A percentile compares a stretch with the other conserved stretches of the same genome.
Conservation (phyloP, 768 basidiomycete species). For the Daedaleopsis nitida region DNA sequence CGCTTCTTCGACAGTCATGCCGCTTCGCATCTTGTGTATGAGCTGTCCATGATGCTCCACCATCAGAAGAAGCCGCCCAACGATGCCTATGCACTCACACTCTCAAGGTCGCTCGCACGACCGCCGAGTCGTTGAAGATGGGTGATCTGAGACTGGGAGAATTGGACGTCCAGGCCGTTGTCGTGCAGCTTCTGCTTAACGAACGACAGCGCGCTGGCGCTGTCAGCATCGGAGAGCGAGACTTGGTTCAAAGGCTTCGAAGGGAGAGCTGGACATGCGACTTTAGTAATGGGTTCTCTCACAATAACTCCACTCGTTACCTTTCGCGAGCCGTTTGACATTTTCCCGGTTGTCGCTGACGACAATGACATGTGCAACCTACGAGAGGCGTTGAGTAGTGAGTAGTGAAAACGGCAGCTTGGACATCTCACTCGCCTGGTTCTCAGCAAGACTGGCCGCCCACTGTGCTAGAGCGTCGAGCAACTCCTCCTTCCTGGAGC, state of each 20-base stretch:
- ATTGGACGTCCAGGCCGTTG: constrained; percentile 49
- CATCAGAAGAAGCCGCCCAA: not conserved
- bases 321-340: constrained; percentile 79
- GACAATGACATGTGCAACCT: constrained; percentile 92
- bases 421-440: constrained; percentile 49
- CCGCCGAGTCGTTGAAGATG: constrained; percentile 83
- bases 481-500: constrained; percentile 64
- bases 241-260: constrained; percentile 82
- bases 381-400: not conserved
- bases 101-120: constrained; percentile 86
- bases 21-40: constrained; percentile 81
- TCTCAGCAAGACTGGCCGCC: constrained; percentile 82
- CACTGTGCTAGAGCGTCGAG: constrained; percentile 79
- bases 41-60: constrained; percentile 47
- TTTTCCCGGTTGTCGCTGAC: constrained; percentile 90
- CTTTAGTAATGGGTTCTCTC: not conserved
- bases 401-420: not conserved
- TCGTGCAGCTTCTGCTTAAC: constrained; percentile 78
- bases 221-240: constrained; percentile 83
- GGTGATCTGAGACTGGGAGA: constrained; percentile 56
- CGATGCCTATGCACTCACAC: constrained; percentile 47
- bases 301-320: constrained; percentile 36
- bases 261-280: constrained; percentile 60
- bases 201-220: constrained; percentile 74
- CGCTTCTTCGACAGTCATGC: constrained; percentile 72